Evolutionary conservation across 495 filamentous ascomycete genomes (phyloP), one percentile per base, ranked within the genome.

Genomic region (Lepraria neglecta): DNA sequence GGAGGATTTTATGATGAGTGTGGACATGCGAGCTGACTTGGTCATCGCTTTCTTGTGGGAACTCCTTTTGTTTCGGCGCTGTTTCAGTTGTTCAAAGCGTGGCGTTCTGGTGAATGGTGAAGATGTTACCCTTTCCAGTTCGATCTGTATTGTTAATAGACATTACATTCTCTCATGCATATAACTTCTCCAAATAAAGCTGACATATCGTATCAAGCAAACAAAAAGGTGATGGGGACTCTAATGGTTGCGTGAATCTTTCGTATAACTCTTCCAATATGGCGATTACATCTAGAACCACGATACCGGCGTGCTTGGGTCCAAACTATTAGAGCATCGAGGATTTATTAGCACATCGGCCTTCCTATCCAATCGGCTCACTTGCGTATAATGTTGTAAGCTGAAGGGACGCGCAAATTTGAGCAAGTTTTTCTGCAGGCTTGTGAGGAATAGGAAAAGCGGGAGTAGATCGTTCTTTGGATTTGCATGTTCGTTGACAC

Each of bases 361-460:
- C 0, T 35, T n/a, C 7, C 27, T 4, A 54, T 19, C 51, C 51
- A 54, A 54, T 54, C 51, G 31, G 51, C 51, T 14, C 51, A 54
- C 27, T 17, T n/a, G 30, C n/a, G 31, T 38, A 54, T 38, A 17
- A 35, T 54, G 30, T 33, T 54, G 31, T 54, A 33, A 54, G 51
- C 51, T 19, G 7, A 46, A 19, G 31, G n/a, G 45, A 59, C 57
- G 57, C 31, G 45, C 44, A 40, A 17, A n/a, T 48, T 48, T 28
- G 57, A 59, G 45, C 57, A 50, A 59, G 46, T 50, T 50, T 59
- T 10, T 7, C 30, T 42, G 44, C 45, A 48, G 30, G 44, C 15
- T 59, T 40, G 43, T 24, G 12, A 48, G 30, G 17, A 33, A 53
- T 38, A 10, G 30, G 51, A 33, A 31, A 53, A 52, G 50, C 12